Conservation (phyloP, 768 basidiomycete genomes). For the Trametes gibbosa region DNA sequence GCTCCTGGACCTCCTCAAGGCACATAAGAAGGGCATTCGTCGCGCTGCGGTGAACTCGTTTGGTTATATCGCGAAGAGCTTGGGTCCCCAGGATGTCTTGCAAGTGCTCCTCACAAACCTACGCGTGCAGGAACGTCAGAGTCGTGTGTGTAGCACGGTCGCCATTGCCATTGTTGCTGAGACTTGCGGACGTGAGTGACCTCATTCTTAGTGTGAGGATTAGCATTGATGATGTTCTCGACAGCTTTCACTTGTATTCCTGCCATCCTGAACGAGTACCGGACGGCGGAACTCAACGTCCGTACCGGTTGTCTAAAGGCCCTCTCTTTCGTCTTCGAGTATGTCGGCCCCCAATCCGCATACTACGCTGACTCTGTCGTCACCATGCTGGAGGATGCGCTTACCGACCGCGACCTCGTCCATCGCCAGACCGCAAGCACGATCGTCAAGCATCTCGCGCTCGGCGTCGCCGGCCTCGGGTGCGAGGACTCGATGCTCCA, state of each 20-base stretch:
- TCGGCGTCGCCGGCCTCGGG: constrained; percentile 95
- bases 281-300: constrained; percentile 97
- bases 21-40: constrained; percentile 98
- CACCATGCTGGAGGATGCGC: constrained; percentile 96
- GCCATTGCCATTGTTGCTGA: constrained; percentile 96
- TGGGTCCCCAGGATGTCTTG: constrained; percentile 97
- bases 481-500: constrained; percentile 99
- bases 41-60: constrained; percentile 99
- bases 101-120: constrained; percentile 94
- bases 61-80: constrained; percentile 98
- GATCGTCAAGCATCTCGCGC: constrained; percentile 96
- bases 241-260: constrained; percentile 97
- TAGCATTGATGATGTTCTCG: background rate
- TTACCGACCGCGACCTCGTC: constrained; percentile 97
- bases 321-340: constrained; percentile 98
- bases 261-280: constrained; percentile 97
- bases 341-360: constrained; percentile 93
- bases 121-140: constrained; percentile 98
- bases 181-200: constrained; percentile 70
- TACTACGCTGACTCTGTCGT: constrained; percentile 98
- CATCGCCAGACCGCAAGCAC: constrained; percentile 98
- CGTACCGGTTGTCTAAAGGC: constrained; percentile 99
- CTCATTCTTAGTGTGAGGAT: background rate
- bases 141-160: constrained; percentile 96
- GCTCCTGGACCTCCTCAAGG: constrained; percentile 92